Percentiles rank a stretch among this genome's conserved stretches.
Conservation (phyloP, 2,329 filamentous ascomycete genomes). For the Cordyceps farinosa region DNA sequence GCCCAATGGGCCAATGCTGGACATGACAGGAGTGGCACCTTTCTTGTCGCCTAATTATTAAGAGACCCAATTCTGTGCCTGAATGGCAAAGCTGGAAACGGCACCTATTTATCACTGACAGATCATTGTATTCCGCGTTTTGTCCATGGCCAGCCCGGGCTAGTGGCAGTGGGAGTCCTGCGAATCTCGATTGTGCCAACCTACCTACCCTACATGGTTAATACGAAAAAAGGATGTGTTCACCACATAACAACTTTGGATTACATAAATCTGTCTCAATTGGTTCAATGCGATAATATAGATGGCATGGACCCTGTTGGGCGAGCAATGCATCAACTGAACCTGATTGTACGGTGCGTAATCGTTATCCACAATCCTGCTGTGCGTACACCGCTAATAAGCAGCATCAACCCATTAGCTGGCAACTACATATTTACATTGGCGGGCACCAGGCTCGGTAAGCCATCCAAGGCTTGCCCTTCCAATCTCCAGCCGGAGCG, state of each 20-base stretch:
- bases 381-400: neutral
- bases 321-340: neutral
- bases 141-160: neutral
- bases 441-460: slow-evolving; percentile 13
- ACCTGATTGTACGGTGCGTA: neutral
- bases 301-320: no score
- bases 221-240: neutral
- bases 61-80: neutral
- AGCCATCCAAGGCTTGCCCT: slow-evolving; percentile 8
- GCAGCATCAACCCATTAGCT: neutral
- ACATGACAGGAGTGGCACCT: neutral
- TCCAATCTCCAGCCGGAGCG: neutral
- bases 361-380: neutral
- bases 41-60: neutral
- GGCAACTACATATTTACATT: neutral
- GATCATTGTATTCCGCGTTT: no score
- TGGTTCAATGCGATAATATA: neutral
- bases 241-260: neutral
- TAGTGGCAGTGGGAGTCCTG: neutral
- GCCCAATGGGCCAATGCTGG: neutral
- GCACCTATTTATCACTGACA: no score
- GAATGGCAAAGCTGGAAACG: neutral
- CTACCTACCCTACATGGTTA: slow-evolving; percentile 3
- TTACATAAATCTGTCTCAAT: neutral
- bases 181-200: neutral